Evolutionary conservation across 1,284 basidiomycete genomes (phyloP).

Genomic region (Stygiomarasmius scandens): DNA sequence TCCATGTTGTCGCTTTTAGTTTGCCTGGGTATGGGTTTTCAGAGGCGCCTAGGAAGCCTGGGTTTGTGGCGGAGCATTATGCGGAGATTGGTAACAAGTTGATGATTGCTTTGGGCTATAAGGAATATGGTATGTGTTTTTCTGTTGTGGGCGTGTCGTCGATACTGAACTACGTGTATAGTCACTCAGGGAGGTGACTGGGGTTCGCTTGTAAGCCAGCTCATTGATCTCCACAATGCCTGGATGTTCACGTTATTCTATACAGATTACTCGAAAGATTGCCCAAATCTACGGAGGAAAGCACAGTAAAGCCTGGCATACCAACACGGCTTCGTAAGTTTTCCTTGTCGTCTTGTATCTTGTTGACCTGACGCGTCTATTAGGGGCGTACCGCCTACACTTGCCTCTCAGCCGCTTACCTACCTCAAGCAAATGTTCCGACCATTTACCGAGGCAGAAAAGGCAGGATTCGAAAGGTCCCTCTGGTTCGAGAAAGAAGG

Average conservation of each 20-base stretch:
- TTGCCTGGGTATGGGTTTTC: constrained; percentile 63
- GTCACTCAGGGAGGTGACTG: constrained; percentile 34
- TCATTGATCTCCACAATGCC: no score
- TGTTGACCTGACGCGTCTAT: no score
- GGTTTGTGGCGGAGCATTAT: constrained; percentile 1
- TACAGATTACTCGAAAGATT: constrained; percentile 34
- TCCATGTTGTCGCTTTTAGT: constrained; percentile 59
- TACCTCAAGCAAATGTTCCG: constrained; percentile 30
- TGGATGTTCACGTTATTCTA: no score
- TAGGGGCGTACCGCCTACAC: constrained; percentile 28
- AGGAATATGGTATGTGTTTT: constrained; percentile 38
- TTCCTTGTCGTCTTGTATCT: background rate
- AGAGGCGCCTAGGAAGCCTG: constrained; percentile 35
- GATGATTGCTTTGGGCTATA: constrained; percentile 55
- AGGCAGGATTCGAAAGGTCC: constrained; percentile 33
- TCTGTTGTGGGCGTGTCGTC: constrained; percentile 28
- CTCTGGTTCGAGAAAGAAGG: constrained; percentile 36
- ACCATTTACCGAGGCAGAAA: constrained; percentile 36
- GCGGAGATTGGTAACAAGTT: constrained; percentile 47
- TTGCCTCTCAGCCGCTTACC: constrained; percentile 27
- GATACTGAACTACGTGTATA: background rate
- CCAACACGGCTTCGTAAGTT: constrained; percentile 35
- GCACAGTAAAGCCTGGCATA: constrained; percentile 43
- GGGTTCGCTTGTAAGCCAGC: constrained; percentile 10
- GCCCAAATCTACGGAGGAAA: constrained; percentile 36